Evolutionary conservation across 2,329 filamentous ascomycete species (phyloP).

Genomic region (Furcasterigmium furcatum): DNA sequence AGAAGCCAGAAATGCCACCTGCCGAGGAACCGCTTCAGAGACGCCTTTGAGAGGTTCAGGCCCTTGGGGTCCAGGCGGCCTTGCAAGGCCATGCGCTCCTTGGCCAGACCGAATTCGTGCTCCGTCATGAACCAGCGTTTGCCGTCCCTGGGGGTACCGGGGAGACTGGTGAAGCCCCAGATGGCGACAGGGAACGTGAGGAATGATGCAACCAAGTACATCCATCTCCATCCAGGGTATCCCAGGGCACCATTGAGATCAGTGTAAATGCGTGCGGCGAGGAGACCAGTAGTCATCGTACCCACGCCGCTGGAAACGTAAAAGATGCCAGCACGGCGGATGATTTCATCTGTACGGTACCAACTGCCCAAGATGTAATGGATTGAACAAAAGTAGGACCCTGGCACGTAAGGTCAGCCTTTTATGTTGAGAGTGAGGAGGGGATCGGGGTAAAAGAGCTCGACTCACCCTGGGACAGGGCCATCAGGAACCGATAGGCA

Average conservation of each 20-base stretch:
- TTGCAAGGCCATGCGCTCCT: conserved; percentile 1
- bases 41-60: neutral
- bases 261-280: neutral
- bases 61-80: conserved; percentile 3
- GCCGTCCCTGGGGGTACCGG: conserved; percentile 1
- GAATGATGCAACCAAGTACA: conserved; percentile 1
- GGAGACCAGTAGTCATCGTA: neutral
- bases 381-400: neutral
- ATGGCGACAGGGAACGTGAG: conserved; percentile 3
- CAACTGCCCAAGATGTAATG: neutral
- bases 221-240: conserved; percentile 3
- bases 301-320: neutral
- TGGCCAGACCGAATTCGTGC: conserved; percentile 1
- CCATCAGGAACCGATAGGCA: neutral
- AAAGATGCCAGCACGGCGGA: conserved; percentile 1
- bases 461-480: no score
- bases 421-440: no score
- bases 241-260: neutral
- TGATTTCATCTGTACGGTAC: neutral
- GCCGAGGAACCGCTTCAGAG: conserved; percentile 2
- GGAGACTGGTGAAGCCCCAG: conserved; percentile 1
- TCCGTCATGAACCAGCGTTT: conserved; percentile 2
- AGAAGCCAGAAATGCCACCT: conserved; percentile 11
- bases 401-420: no score
- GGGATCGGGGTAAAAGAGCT: no score